A percentile compares a stretch with the other conserved stretches of the same genome.
phyloP scores from a whole-genome alignment of 2,329 filamentous ascomycete genomes.

The Nemania sp. region DNA sequence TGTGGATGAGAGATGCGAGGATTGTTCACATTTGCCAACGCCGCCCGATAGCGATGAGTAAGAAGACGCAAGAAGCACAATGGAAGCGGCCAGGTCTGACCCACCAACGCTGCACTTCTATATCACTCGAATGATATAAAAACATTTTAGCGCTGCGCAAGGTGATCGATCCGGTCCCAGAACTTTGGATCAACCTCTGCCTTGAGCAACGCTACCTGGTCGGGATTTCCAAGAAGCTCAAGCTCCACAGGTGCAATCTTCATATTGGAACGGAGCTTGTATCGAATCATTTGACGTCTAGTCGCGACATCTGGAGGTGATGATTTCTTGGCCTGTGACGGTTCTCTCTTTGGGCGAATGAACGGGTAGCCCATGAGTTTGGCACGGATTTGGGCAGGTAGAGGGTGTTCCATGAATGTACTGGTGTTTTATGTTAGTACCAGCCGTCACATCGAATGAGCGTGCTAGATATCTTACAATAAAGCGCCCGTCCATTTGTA shows the following conservation, averaged over 20 bases:
- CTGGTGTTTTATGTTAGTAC: slow-evolving; percentile 3
- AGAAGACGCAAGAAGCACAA: neutral
- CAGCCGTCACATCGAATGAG: neutral
- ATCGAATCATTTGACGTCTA: slow-evolving; percentile 21
- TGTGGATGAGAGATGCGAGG: slow-evolving; percentile 1
- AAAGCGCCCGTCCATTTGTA: slow-evolving; percentile 29
- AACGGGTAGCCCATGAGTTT: slow-evolving; percentile 12
- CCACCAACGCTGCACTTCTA: too few relatives aligned
- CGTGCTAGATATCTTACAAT: slow-evolving; percentile 12
- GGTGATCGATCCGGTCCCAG: slow-evolving; percentile 19
- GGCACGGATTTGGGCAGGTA: slow-evolving; percentile 9
- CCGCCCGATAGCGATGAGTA: slow-evolving; percentile 1
- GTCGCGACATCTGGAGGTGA: slow-evolving; percentile 10
- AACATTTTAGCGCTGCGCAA: neutral
- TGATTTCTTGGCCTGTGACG: neutral
- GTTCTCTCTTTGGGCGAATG: neutral
- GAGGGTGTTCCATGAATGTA: neutral
- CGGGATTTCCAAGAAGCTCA: slow-evolving; percentile 13
- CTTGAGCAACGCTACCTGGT: slow-evolving; percentile 19
- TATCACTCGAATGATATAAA: too few relatives aligned
- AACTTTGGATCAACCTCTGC: slow-evolving; percentile 14
- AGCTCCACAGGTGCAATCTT: slow-evolving; percentile 10
- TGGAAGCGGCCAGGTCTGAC: too few relatives aligned
- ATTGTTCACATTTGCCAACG: neutral
- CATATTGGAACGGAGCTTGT: slow-evolving; percentile 19